phyloP scores from a whole-genome alignment of 2,329 filamentous ascomycete genomes.

The Lecanosticta acicola region DNA sequence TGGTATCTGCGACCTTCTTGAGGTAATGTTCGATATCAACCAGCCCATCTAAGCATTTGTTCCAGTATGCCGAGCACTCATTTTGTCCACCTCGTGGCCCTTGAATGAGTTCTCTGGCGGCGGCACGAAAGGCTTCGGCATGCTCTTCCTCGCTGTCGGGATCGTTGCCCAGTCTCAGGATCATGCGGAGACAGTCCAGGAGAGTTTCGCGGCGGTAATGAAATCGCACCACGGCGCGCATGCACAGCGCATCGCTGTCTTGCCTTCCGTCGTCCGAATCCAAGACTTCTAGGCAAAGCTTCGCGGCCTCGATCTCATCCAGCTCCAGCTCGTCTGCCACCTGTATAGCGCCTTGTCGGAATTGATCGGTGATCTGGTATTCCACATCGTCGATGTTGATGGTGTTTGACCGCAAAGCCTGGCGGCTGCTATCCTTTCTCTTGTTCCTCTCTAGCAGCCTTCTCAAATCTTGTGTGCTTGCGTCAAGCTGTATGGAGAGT shows the following conservation, averaged over 20 bases:
- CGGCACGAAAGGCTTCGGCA: conserved; percentile 50
- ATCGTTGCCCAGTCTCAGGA: conserved; percentile 61
- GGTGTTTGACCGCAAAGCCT: conserved; percentile 59
- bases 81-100: conserved; percentile 42
- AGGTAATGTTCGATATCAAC: conserved; percentile 70
- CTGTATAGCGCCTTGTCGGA: conserved; percentile 74
- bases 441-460: conserved; percentile 68
- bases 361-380: conserved; percentile 78
- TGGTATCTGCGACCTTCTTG: conserved; percentile 66
- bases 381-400: conserved; percentile 66
- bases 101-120: conserved; percentile 54
- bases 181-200: conserved; percentile 74
- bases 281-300: conserved; percentile 64
- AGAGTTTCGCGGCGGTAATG: conserved; percentile 79
- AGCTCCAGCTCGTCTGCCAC: conserved; percentile 84
- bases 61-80: conserved; percentile 59
- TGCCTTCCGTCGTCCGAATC: conserved; percentile 58
- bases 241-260: conserved; percentile 66
- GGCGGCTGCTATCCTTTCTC: conserved; percentile 70
- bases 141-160: conserved; percentile 53
- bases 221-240: conserved; percentile 78
- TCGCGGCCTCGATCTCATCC: conserved; percentile 79
- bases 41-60: conserved; percentile 72
- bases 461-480: conserved; percentile 61
- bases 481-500: conserved; percentile 59